Base-by-base conservation (phyloP, 371 early-diverging fungal species). In the Apophysomyces sp. region DNA sequence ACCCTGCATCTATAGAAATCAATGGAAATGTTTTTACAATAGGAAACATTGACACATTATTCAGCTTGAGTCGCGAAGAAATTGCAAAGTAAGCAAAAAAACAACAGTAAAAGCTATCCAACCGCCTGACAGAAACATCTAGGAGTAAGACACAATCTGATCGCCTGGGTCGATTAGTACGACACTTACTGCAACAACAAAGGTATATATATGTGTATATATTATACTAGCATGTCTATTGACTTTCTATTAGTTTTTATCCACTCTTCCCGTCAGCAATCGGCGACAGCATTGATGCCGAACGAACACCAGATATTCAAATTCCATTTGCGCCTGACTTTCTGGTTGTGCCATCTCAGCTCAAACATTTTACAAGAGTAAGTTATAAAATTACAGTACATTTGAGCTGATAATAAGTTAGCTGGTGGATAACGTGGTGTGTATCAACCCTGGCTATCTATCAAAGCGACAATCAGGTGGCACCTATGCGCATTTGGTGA, bases 401-500 rank as follows among this genome's bases (percentile, higher is more conserved):
- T 3, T 2, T 12, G 4, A 8, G 21, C n/a, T 37, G 28, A n/a
- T 41, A 13, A 34, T 29, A 29, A 4, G 32, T 34, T 61, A 81
- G 70, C 68, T 65, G 9, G 80, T 92, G 7, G 90, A 90, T 28
- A 86, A 86, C 36, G 81, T 83, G 0, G 64, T 95, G 0, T 81
- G 92, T 63, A 66, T 96, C 27, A 97, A 97, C 67, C 95, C 97
- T 1, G 94, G 93, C 0, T 72, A 80, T 30, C 66, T 90, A 4
- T 77, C 87, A 16, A 89, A 85, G 58, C 78, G 82, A 15, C 76
- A 83, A 52, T 52, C 83, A 0, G 85, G 84, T n/a, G 94, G 95
- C 13, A 93, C 90, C 4, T 94, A 86, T 78, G 90, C 87, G 24
- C 73, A 80, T 26, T 29, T 92, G n/a, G 85, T 79, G 12, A 73